phyloP scores from a whole-genome alignment of 345 rosid species.

The Ailanthus altissimus region DNA sequence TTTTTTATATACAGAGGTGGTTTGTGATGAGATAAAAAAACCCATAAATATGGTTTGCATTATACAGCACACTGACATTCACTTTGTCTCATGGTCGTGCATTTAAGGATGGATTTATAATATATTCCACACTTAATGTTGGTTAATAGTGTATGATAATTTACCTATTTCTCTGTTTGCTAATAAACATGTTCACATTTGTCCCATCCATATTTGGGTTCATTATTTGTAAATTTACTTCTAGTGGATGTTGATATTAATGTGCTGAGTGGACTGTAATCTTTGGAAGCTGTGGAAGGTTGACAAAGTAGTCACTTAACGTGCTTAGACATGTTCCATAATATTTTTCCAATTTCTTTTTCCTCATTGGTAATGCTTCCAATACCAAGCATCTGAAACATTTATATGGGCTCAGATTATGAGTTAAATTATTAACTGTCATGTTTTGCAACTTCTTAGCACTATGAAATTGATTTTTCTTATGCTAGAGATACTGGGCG shows the following conservation, averaged over 20 bases:
- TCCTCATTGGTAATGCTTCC: neutral
- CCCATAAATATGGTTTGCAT: neutral
- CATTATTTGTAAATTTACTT: neutral
- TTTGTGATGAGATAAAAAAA: neutral
- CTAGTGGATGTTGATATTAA: neutral
- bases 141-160: neutral
- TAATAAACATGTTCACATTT: neutral
- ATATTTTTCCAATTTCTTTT: neutral
- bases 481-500: slow-evolving; percentile 75
- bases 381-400: neutral
- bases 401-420: neutral
- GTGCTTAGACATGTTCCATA: neutral
- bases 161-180: neutral
- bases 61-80: neutral
- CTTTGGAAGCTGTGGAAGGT: slow-evolving; percentile 1
- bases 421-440: neutral
- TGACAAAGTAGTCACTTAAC: neutral
- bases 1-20: neutral
- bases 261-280: neutral
- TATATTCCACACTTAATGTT: neutral
- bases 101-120: neutral
- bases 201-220: neutral
- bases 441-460: slow-evolving; percentile 25
- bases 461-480: slow-evolving; percentile 26
- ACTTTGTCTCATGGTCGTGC: neutral